Base-by-base conservation (phyloP, 495 filamentous ascomycete genomes). In the Aspergillus olivimuriae region DNA sequence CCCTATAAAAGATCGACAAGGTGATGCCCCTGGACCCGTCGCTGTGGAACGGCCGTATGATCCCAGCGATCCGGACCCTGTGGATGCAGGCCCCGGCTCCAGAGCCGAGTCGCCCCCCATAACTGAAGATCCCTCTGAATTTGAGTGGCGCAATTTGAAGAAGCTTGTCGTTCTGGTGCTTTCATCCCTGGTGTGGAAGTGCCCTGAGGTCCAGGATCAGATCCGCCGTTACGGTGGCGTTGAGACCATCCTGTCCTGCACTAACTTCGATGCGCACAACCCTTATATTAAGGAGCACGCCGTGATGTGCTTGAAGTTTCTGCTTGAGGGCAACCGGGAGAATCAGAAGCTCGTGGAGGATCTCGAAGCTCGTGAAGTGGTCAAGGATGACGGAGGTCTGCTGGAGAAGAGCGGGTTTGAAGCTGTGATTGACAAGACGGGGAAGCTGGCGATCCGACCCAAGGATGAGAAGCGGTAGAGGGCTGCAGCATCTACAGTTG, bases 91-190 rank as follows among this genome's bases (percentile, higher is more conserved):
- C 6, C 50, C 63, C 26, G 58, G 63, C 63, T 63, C 79, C 24
- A 55, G 78, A 56, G 56, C 78, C 51, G 58, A 78, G 57, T 56
- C 81, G 14, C 77, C 74, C 11, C 82, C 75, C n/a, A 82, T 82
- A 36, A 77, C 77, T 26, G 87, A 92, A 44, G 82, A 87, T 34
- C 87, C 89, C 0, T 82, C 86, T 26, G 85, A 94, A 51, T 96
- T 94, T 57, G 85, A 92, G 43, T 96, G 89, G 89, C 73, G 84
- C 26, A 92, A 90, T 44, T 81, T 96, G 50, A 96, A 96, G 68
- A 89, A 88, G 48, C 82, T 94, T 36, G 84, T 92, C 18, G 81
- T 96, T 3, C 81, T 90, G 40, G 89, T 95, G 17, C 77, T 95
- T 8, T 86, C 83, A 2, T 87, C 84, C 2, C 76, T 96, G 5